phyloP scores from a whole-genome alignment of 257 asterid species.

The Solanum microdontum region DNA sequence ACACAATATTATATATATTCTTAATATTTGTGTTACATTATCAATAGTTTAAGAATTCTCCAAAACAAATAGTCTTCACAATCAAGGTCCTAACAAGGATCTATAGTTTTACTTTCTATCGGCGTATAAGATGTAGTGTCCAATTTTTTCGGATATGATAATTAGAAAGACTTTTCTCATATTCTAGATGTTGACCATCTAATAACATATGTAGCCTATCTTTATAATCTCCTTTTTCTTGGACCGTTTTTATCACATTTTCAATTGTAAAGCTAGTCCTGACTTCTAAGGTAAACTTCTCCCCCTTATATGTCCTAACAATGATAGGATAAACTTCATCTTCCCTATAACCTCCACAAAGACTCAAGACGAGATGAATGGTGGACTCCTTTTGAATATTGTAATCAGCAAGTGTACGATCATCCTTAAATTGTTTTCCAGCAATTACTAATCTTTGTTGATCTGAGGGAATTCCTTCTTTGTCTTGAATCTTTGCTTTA shows the following conservation, averaged over 20 bases:
- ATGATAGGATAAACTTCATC: not conserved
- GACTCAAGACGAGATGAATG: not conserved
- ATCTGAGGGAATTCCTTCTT: not conserved
- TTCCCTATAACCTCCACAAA: not conserved
- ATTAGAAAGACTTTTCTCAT: not conserved
- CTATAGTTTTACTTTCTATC: not conserved
- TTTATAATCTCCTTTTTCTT: not conserved
- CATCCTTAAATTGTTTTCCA: slow-evolving; percentile 2
- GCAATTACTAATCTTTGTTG: not conserved
- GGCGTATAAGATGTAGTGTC: not conserved
- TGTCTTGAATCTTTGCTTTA: not conserved
- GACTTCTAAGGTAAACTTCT: not conserved
- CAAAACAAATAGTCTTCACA: not conserved
- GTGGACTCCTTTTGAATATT: slow-evolving; percentile 3
- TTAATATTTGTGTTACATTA: not conserved
- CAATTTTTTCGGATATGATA: not conserved
- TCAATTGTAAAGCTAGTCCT: not conserved
- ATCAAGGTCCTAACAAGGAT: not conserved
- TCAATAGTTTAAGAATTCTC: not conserved
- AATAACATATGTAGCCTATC: not conserved
- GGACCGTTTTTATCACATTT: not conserved
- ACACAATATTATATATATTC: not conserved
- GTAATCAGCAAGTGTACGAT: not conserved
- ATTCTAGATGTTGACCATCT: slow-evolving; percentile 9
- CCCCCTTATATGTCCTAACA: not conserved